A percentile compares a stretch with the other conserved stretches of the same genome.
These are phyloP conservation scores for Fusarium lateritium DNA, from an alignment of 2,329 filamentous ascomycete genomes.

Conservation along the genomic window DNA sequence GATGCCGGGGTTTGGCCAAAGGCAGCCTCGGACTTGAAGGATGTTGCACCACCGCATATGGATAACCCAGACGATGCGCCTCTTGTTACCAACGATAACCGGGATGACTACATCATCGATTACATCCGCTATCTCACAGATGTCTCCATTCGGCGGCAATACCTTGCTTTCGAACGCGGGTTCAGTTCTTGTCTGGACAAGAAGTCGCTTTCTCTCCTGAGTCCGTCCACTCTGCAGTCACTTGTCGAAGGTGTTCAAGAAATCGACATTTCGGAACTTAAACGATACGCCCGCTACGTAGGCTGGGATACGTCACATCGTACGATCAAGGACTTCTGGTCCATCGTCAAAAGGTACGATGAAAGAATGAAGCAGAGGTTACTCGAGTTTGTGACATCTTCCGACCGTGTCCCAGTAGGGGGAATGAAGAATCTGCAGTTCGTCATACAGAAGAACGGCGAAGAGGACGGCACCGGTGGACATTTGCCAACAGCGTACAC, in stretches of 20 bases:
- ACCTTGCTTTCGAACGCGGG: constrained; percentile 83
- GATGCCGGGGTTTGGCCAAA: constrained; percentile 66
- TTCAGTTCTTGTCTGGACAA: constrained; percentile 82
- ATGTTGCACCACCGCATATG: constrained; percentile 40
- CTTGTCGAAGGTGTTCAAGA: constrained; percentile 87
- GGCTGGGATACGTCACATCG: constrained; percentile 80
- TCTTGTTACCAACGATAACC: constrained; percentile 86
- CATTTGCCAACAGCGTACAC: constrained; percentile 90
- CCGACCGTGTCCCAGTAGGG: constrained; percentile 89
- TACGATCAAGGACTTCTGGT: constrained; percentile 87
- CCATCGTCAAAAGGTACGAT: constrained; percentile 77
- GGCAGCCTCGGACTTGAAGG: constrained; percentile 54
- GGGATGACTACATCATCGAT: constrained; percentile 83
- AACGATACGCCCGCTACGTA: constrained; percentile 81
- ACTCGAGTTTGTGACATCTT: constrained; percentile 95
- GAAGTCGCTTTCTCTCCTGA: constrained; percentile 80
- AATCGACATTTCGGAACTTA: constrained; percentile 83
- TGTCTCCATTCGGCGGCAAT: constrained; percentile 82
- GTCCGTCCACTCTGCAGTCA: constrained; percentile 77
- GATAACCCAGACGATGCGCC: constrained; percentile 68
- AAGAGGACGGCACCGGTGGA: constrained; percentile 67
- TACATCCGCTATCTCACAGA: constrained; percentile 89
- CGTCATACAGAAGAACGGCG: constrained; percentile 82
- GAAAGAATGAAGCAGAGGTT: constrained; percentile 80
- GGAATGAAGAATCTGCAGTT: constrained; percentile 88